Evolutionary conservation across 2,329 filamentous ascomycete species (phyloP).

Genomic region (Fusarium nisikadoi): DNA sequence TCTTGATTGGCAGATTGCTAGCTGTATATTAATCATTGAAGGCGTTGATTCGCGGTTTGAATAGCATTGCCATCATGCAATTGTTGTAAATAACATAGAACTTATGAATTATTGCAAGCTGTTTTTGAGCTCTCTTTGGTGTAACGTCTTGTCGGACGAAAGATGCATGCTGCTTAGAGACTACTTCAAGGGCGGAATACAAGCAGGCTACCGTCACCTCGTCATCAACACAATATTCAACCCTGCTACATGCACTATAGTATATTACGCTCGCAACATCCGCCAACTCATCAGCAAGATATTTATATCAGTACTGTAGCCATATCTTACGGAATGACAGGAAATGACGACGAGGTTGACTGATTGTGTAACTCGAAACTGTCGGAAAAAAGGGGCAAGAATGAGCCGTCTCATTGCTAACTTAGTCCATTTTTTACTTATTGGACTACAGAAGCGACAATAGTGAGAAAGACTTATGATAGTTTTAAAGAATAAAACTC

Average conservation of each 20-base stretch:
- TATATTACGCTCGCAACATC: background rate
- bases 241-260: background rate
- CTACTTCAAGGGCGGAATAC: background rate
- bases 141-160: background rate
- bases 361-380: background rate
- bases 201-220: background rate
- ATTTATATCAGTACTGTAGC: too few relatives aligned
- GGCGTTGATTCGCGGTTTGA: conserved; percentile 24
- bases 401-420: background rate
- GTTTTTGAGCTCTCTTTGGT: background rate
- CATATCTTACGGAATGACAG: too few relatives aligned
- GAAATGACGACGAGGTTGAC: background rate
- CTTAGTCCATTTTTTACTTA: background rate
- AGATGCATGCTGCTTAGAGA: background rate
- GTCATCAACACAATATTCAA: background rate
- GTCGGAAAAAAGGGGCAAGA: background rate
- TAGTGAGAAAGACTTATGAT: background rate
- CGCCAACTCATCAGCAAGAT: too few relatives aligned
- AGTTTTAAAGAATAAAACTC: background rate
- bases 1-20: background rate
- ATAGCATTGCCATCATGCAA: conserved; percentile 15
- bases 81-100: conserved; percentile 2
- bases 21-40: conserved; percentile 31
- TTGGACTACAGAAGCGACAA: background rate
- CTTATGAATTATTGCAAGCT: background rate